A percentile compares a stretch with the other conserved stretches of the same genome.
These are phyloP conservation scores for Haemoproteus tartakovskyi DNA, from an alignment of 169 alveolate genomes.

Conservation along the genomic window DNA sequence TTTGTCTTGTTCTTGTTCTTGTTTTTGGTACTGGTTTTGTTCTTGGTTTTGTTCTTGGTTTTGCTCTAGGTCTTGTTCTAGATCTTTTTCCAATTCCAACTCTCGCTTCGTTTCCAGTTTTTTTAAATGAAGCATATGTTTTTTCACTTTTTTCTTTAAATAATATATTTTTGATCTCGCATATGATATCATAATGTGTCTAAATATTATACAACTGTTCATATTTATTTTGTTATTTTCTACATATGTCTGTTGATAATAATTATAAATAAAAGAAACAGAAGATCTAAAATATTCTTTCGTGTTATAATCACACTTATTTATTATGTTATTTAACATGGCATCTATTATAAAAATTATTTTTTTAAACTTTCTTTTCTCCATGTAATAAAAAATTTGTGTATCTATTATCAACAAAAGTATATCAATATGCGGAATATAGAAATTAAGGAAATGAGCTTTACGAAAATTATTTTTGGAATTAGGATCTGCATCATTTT, in stretches of 20 bases:
- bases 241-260: constrained; percentile 50
- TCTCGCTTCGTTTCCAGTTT: constrained; percentile 11
- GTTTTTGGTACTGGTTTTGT: not conserved
- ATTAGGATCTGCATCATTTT: not conserved
- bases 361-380: constrained; percentile 44
- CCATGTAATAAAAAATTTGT: constrained; percentile 29
- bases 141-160: constrained; percentile 57
- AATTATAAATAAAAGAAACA: constrained; percentile 49
- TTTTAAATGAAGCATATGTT: constrained; percentile 12
- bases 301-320: constrained; percentile 61
- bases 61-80: not conserved
- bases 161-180: constrained; percentile 29
- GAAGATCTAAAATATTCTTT: constrained; percentile 64
- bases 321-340: constrained; percentile 15
- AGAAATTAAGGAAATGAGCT: constrained; percentile 42
- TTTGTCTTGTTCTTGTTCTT: not conserved
- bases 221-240: constrained; percentile 26
- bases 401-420: constrained; percentile 46
- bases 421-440: constrained; percentile 56
- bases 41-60: not conserved
- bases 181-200: constrained; percentile 30
- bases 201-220: constrained; percentile 39
- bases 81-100: no score
- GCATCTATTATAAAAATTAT: constrained; percentile 17
- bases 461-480: constrained; percentile 1